phyloP scores from a whole-genome alignment of 2,329 filamentous ascomycete genomes.

The Stachybotrys chartarum region DNA sequence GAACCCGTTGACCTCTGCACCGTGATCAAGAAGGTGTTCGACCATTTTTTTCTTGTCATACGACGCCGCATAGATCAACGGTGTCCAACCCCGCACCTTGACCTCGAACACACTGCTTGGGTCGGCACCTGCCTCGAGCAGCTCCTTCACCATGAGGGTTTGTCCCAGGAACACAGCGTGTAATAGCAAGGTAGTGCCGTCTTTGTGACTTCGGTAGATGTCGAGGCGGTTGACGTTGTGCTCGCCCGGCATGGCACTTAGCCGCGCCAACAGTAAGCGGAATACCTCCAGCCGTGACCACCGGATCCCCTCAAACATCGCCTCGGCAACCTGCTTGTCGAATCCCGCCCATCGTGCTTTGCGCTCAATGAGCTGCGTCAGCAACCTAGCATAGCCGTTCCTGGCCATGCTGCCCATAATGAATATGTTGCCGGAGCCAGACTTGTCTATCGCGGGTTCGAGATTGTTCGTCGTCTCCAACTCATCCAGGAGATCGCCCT shows the following conservation, averaged over 20 bases:
- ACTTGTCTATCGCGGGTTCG: not conserved
- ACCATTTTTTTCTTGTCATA: slow-evolving; percentile 9
- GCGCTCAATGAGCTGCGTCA: not conserved
- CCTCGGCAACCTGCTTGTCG: not conserved
- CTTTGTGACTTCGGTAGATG: too few relatives aligned
- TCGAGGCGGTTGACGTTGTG: too few relatives aligned
- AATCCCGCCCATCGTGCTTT: not conserved
- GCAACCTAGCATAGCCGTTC: not conserved
- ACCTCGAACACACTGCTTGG: slow-evolving; percentile 1
- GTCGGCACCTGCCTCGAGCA: not conserved
- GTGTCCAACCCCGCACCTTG: slow-evolving; percentile 1
- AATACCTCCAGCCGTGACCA: not conserved
- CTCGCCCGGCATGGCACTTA: not conserved
- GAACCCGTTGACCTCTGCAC: not conserved
- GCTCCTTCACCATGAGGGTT: not conserved
- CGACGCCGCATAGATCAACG: slow-evolving; percentile 11
- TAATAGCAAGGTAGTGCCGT: not conserved
- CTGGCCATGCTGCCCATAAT: not conserved
- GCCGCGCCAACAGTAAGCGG: not conserved
- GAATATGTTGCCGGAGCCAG: not conserved
- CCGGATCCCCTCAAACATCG: not conserved
- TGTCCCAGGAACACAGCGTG: not conserved
- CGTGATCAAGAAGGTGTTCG: too few relatives aligned
- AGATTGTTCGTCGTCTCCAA: not conserved
- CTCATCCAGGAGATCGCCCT: not conserved